Percentiles rank a stretch among this genome's conserved stretches.
Conservation (phyloP, 345 rosid species). For the Ceriops decandra region DNA sequence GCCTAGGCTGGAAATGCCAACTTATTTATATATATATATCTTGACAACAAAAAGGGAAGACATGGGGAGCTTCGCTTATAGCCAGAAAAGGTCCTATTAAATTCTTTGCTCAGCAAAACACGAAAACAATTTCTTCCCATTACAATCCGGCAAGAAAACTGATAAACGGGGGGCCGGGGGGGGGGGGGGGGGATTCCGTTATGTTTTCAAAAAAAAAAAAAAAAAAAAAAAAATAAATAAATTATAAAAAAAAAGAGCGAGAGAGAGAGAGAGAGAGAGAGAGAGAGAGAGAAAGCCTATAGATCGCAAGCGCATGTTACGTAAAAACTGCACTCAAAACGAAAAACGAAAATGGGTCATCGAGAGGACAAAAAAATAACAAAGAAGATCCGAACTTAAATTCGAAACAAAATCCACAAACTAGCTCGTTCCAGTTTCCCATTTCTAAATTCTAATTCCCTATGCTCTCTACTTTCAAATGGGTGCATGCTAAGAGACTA, state of each 20-base stretch:
- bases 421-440: background rate
- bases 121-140: conserved; percentile 22
- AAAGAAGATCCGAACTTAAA: conserved; percentile 22
- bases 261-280: too few species aligned
- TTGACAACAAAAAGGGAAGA: background rate
- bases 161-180: conserved; percentile 23
- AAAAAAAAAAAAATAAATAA: too few species aligned
- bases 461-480: conserved; percentile 5
- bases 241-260: too few species aligned
- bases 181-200: too few species aligned
- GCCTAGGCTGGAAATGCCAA: too few species aligned
- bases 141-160: conserved; percentile 21
- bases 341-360: background rate
- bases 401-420: conserved; percentile 8
- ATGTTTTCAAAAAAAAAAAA: too few species aligned
- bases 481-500: conserved; percentile 11
- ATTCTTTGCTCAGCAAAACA: conserved; percentile 19
- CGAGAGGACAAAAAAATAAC: conserved; percentile 3
- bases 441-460: background rate
- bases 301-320: conserved; percentile 20
- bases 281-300: background rate
- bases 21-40: too few species aligned
- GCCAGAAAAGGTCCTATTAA: background rate
- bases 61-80: background rate
- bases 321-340: background rate